These are phyloP conservation scores for Trypanosomatidae sp. DNA, from an alignment of 208 protist genomes.

Conservation along the genomic window DNA sequence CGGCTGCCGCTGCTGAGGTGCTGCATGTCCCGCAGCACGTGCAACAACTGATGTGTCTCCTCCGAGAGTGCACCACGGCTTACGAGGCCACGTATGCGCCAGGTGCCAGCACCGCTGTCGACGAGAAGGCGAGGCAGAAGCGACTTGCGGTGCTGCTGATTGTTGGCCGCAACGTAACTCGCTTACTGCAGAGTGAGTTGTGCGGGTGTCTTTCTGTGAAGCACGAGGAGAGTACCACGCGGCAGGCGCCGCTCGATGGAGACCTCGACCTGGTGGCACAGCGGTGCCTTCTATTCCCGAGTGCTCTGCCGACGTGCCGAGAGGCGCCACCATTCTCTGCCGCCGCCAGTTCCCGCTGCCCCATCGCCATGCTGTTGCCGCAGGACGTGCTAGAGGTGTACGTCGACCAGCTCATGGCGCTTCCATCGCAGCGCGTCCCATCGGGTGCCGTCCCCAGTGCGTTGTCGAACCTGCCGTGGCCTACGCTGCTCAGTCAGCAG, in stretches of 20 bases:
- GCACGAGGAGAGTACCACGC: not conserved
- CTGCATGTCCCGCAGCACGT: constrained; percentile 10
- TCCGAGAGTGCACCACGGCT: not conserved
- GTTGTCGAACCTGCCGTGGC: constrained; percentile 49
- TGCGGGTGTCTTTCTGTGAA: constrained; percentile 34
- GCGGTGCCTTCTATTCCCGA: not conserved
- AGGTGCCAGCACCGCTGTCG: not conserved
- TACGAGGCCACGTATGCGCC: not conserved
- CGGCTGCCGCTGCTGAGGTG: constrained; percentile 6
- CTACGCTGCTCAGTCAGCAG: constrained; percentile 58
- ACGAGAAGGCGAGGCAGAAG: constrained; percentile 9
- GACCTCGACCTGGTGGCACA: not conserved
- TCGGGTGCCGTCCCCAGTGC: constrained; percentile 32
- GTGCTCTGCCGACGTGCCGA: constrained; percentile 9
- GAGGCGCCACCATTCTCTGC: constrained; percentile 6
- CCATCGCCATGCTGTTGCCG: constrained; percentile 8
- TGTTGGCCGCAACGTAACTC: constrained; percentile 47
- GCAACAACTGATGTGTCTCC: constrained; percentile 18
- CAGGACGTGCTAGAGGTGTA: constrained; percentile 13
- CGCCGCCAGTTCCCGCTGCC: constrained; percentile 9
- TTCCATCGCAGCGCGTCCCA: constrained; percentile 24
- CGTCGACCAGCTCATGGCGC: constrained; percentile 18
- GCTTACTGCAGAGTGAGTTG: constrained; percentile 60
- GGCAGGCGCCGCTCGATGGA: not conserved
- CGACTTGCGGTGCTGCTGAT: constrained; percentile 43